These are phyloP conservation scores for Aspergillus steynii DNA, from an alignment of 495 filamentous ascomycete species.

Conservation along the genomic window DNA sequence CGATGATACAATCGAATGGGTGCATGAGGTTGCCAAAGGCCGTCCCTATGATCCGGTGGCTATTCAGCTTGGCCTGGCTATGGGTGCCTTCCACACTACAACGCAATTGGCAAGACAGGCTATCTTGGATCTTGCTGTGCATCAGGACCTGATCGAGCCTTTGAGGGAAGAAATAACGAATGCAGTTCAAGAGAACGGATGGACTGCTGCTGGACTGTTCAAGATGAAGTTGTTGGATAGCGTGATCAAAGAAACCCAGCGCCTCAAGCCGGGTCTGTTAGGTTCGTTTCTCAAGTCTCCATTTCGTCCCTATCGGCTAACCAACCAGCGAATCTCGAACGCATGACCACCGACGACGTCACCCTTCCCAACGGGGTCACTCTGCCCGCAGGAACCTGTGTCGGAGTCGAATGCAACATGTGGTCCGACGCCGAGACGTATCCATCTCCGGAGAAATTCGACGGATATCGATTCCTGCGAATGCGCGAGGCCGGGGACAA, in stretches of 20 bases:
- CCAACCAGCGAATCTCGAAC: constrained; percentile 33
- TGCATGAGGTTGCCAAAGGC: constrained; percentile 18
- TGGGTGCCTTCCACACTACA: constrained; percentile 34
- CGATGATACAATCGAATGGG: constrained; percentile 21
- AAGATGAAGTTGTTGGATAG: constrained; percentile 48
- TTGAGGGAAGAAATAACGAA: constrained; percentile 25
- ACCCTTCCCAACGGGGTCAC: constrained; percentile 15
- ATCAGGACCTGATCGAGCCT: constrained; percentile 34
- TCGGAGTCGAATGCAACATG: constrained; percentile 23
- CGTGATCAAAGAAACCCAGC: constrained; percentile 31
- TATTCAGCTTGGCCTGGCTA: constrained; percentile 16
- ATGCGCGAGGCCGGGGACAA: constrained; percentile 30
- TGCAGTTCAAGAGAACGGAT: constrained; percentile 23
- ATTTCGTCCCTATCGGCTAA: background rate
- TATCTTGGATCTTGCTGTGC: constrained; percentile 38
- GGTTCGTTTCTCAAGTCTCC: constrained; percentile 15
- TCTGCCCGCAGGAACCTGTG: constrained; percentile 15
- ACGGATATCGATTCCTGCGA: constrained; percentile 34
- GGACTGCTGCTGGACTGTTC: constrained; percentile 39
- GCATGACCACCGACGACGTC: constrained; percentile 25
- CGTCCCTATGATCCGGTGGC: constrained; percentile 19
- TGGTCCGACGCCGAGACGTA: constrained; percentile 32
- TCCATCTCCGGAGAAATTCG: constrained; percentile 33
- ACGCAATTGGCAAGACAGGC: constrained; percentile 34
- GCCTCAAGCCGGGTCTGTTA: constrained; percentile 27